phyloP scores from a whole-genome alignment of 345 rosid species.

The Eucalyptus melliodora region DNA sequence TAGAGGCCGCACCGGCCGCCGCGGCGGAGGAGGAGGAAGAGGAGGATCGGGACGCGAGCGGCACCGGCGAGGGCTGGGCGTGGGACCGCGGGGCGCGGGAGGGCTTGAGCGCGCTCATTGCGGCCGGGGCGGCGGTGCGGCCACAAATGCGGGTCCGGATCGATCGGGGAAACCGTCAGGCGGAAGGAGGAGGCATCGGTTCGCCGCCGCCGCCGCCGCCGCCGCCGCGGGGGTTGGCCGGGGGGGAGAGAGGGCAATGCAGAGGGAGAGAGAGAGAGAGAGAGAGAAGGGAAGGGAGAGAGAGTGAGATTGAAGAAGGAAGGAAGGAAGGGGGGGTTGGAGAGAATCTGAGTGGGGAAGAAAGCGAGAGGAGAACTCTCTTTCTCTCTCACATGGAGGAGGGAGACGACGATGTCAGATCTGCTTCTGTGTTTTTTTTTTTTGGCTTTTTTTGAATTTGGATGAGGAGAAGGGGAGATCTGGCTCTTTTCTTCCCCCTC shows the following conservation, averaged over 20 bases:
- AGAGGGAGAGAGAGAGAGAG: neutral
- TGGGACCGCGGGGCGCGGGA: conserved; percentile 2
- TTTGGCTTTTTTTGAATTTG: neutral
- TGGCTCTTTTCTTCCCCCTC: neutral
- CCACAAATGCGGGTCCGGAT: neutral
- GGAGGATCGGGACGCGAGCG: neutral
- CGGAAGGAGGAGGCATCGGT: neutral
- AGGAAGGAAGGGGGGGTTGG: neutral
- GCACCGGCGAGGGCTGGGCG: conserved; percentile 20
- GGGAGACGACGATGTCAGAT: neutral
- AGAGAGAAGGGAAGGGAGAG: neutral
- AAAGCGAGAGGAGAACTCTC: neutral
- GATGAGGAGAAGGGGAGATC: neutral
- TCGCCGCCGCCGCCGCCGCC: neutral
- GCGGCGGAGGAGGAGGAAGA: neutral
- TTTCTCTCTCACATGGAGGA: neutral
- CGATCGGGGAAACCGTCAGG: neutral
- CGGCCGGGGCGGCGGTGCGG: neutral
- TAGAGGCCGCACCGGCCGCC: neutral
- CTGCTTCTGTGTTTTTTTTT: neutral
- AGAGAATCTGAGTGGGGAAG: neutral
- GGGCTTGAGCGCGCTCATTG: neutral
- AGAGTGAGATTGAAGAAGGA: neutral
- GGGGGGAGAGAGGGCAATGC: neutral
- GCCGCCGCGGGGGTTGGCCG: neutral